A percentile compares a stretch with the other conserved stretches of the same genome.
Conservation (phyloP, 2,329 filamentous ascomycete species). For the Alternaria brassicae region DNA sequence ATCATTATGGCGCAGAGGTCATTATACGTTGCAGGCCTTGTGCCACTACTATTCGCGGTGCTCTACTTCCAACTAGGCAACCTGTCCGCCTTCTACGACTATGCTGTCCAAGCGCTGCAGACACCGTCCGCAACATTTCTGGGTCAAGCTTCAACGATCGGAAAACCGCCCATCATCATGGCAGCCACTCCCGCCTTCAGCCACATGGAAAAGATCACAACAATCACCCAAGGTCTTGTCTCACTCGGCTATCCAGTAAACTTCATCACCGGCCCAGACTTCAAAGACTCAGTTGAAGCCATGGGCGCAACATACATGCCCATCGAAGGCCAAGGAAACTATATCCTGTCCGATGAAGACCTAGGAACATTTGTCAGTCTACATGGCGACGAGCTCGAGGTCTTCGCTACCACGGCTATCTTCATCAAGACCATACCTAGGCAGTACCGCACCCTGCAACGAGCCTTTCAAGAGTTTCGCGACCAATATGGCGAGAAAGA, state of each 20-base stretch:
- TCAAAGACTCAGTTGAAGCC: constrained; percentile 41
- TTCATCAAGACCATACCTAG: constrained; percentile 47
- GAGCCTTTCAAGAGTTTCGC: constrained; percentile 37
- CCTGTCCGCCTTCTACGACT: neutral
- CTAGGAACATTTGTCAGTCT: constrained; percentile 34
- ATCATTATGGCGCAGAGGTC: neutral
- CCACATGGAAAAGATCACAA: constrained; percentile 32
- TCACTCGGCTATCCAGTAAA: constrained; percentile 52
- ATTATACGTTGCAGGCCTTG: neutral
- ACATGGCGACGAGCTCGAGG: constrained; percentile 34
- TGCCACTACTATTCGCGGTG: neutral
- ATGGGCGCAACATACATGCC: constrained; percentile 13
- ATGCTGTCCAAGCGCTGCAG: neutral
- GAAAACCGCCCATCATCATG: constrained; percentile 28
- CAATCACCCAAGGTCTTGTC: constrained; percentile 49
- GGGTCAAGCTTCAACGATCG: neutral
- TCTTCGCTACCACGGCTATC: constrained; percentile 45
- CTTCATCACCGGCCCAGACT: constrained; percentile 51
- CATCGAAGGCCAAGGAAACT: constrained; percentile 15
- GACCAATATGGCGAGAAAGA: constrained; percentile 40
- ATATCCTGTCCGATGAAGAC: constrained; percentile 13
- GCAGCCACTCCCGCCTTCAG: constrained; percentile 25
- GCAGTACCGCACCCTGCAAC: constrained; percentile 45
- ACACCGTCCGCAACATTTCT: neutral
- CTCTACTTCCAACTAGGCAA: constrained; percentile 1